These are phyloP conservation scores for Aspergillus sp. DNA, from an alignment of 2,329 filamentous ascomycete genomes.

Conservation along the genomic window DNA sequence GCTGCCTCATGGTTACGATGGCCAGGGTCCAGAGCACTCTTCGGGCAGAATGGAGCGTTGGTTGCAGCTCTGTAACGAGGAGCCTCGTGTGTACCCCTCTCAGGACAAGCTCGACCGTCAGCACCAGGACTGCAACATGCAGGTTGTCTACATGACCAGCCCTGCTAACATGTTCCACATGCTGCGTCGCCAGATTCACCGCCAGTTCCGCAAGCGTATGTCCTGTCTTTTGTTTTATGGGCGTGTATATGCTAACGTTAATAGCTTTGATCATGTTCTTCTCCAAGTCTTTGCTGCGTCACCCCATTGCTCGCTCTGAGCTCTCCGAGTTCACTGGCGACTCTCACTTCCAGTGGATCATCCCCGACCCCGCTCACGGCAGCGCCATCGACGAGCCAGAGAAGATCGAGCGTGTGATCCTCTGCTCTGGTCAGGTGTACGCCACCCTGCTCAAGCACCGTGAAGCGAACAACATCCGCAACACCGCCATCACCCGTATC, in stretches of 20 bases:
- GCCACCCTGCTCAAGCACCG: slow-evolving; percentile 86
- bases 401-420: slow-evolving; percentile 85
- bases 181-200: slow-evolving; percentile 93
- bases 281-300: slow-evolving; percentile 91
- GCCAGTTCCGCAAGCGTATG: slow-evolving; percentile 98
- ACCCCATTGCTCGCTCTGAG: slow-evolving; percentile 80
- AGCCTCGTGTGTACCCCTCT: slow-evolving; percentile 84
- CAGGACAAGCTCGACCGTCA: slow-evolving; percentile 87
- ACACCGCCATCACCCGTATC: slow-evolving; percentile 88
- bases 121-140: slow-evolving; percentile 99
- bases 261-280: slow-evolving; percentile 93
- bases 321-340: slow-evolving; percentile 88
- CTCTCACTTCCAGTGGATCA: slow-evolving; percentile 94
- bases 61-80: slow-evolving; percentile 94
- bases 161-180: slow-evolving; percentile 96
- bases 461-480: slow-evolving; percentile 74
- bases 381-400: slow-evolving; percentile 68
- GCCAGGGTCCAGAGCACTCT: slow-evolving; percentile 96
- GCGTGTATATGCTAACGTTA: neutral
- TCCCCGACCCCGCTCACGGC: slow-evolving; percentile 80
- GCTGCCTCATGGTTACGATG: slow-evolving; percentile 94
- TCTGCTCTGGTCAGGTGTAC: slow-evolving; percentile 94
- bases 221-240: slow-evolving; percentile 13
- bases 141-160: slow-evolving; percentile 95
- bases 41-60: slow-evolving; percentile 96